Conservation (phyloP, 2,329 filamentous ascomycete species). For the Apiospora sp. region DNA sequence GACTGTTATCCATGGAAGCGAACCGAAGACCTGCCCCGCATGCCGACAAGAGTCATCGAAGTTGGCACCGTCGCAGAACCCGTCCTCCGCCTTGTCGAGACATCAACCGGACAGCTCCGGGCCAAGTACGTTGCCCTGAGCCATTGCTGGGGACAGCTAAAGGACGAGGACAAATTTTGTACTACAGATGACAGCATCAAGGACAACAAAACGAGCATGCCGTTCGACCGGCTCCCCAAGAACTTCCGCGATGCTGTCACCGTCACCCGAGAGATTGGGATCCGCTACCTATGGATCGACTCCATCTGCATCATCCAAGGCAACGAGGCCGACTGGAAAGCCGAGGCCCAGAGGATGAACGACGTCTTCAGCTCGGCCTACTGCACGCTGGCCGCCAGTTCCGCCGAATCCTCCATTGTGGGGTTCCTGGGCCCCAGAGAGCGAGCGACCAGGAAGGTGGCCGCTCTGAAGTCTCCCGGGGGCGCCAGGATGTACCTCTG, state of each 20-base stretch:
- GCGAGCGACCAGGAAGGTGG: neutral
- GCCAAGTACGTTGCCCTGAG: conserved; percentile 23
- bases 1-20: neutral
- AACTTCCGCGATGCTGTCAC: conserved; percentile 23
- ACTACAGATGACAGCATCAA: too few species aligned
- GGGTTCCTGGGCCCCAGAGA: conserved; percentile 18
- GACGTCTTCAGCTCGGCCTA: conserved; percentile 23
- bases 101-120: neutral
- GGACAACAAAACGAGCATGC: too few species aligned
- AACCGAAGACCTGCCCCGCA: neutral
- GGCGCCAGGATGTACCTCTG: neutral
- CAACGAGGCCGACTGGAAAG: conserved; percentile 11
- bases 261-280: neutral
- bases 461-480: neutral
- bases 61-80: neutral
- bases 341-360: conserved; percentile 16
- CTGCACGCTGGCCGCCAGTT: conserved; percentile 25
- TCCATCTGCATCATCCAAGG: conserved; percentile 28
- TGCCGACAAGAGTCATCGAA: conserved; percentile 31
- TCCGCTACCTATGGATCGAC: conserved; percentile 27
- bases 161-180: neutral
- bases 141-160: conserved; percentile 26
- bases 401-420: neutral
- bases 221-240: neutral
- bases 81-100: conserved; percentile 18